Evolutionary conservation across 345 rosid species (phyloP).

Genomic region (Gossypium turneri): DNA sequence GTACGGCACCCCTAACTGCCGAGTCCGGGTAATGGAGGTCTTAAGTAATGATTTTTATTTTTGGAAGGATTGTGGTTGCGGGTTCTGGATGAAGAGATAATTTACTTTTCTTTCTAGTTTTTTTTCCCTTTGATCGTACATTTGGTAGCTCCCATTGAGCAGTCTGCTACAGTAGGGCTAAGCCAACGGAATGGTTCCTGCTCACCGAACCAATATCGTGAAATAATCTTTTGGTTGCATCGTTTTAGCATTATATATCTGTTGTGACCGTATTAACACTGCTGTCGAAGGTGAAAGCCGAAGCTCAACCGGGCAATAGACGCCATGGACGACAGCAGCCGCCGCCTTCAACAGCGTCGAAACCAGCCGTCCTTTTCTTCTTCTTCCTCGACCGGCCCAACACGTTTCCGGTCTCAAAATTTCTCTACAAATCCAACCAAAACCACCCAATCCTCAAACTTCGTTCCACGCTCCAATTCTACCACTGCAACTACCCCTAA

Average conservation of each 20-base stretch:
- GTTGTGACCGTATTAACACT: background rate
- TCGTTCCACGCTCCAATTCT: background rate
- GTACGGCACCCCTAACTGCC: too few species aligned
- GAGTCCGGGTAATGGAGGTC: too few species aligned
- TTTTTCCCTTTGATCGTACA: background rate
- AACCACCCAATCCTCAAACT: slow-evolving; percentile 5
- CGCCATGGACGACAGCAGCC: slow-evolving; percentile 12
- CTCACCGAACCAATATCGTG: background rate
- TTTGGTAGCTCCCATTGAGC: background rate
- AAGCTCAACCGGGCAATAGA: background rate
- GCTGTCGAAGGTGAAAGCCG: background rate
- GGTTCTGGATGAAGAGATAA: too few species aligned
- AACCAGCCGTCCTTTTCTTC: slow-evolving; percentile 4
- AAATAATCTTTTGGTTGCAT: background rate
- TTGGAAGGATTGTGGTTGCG: too few species aligned
- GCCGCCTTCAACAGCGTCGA: background rate
- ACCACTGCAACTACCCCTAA: background rate
- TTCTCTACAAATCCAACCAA: slow-evolving; percentile 10
- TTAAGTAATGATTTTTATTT: too few species aligned
- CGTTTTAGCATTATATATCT: background rate
- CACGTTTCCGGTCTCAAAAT: background rate
- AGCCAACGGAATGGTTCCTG: background rate
- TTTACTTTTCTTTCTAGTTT: too few species aligned
- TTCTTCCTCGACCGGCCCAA: background rate
- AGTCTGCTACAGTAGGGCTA: background rate